Percentiles rank a stretch among this genome's conserved stretches.
Evolutionary conservation across 1,139 yeast species (phyloP).

Genomic region (Geotrichum phurueaensis): DNA sequence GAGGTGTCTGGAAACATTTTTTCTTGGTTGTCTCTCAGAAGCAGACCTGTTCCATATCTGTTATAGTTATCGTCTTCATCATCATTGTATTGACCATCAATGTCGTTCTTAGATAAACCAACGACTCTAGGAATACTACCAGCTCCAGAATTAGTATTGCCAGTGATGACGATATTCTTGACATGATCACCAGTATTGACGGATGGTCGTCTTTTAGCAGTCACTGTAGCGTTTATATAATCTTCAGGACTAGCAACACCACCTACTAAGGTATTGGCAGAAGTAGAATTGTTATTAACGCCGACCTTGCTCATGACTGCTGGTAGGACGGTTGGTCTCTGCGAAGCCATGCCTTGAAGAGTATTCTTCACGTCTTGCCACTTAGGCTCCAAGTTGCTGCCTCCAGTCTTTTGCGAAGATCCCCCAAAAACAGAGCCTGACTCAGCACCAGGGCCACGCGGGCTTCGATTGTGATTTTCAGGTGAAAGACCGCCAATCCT

Average conservation of each 20-base stretch:
- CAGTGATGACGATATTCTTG: slow-evolving; percentile 21
- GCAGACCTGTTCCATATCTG: neutral
- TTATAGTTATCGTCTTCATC: neutral
- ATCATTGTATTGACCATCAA: neutral
- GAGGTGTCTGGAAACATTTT: neutral
- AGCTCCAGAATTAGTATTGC: neutral
- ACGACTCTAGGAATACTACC: neutral
- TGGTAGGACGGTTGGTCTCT: slow-evolving; percentile 13
- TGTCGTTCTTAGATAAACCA: neutral
- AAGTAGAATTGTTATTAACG: neutral
- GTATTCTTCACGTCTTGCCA: slow-evolving; percentile 26
- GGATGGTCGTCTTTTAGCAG: slow-evolving; percentile 26
- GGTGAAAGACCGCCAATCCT: neutral
- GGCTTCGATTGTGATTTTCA: neutral
- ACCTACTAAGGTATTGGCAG: slow-evolving; percentile 1
- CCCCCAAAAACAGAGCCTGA: neutral
- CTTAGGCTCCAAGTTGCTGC: slow-evolving; percentile 1
- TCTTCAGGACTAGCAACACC: slow-evolving; percentile 21
- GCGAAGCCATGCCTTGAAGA: slow-evolving; percentile 15
- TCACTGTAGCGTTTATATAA: slow-evolving; percentile 24
- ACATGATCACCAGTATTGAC: slow-evolving; percentile 30
- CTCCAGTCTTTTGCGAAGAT: neutral
- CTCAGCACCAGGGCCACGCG: neutral
- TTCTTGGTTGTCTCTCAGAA: neutral
- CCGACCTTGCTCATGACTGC: slow-evolving; percentile 9